A percentile compares a stretch with the other conserved stretches of the same genome.
phyloP scores from a whole-genome alignment of 208 protist genomes.

The Angomonas deanei region DNA sequence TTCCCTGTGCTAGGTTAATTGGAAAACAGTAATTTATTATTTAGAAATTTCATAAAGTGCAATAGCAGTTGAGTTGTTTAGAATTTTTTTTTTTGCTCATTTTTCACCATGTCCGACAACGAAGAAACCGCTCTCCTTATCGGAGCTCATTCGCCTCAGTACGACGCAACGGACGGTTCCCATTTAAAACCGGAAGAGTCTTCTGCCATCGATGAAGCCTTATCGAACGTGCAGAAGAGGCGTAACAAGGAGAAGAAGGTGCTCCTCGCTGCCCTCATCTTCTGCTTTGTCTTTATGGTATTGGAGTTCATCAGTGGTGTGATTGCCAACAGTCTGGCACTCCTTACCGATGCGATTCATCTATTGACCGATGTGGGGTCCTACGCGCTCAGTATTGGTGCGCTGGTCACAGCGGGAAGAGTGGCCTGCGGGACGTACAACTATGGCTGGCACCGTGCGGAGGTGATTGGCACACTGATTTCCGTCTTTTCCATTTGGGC shows the following conservation, averaged over 20 bases:
- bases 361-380: slow-evolving; percentile 86
- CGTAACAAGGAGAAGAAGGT: slow-evolving; percentile 61
- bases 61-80: neutral
- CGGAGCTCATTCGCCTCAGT: neutral
- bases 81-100: neutral
- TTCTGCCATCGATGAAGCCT: slow-evolving; percentile 23
- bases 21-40: too few species aligned
- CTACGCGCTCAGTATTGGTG: slow-evolving; percentile 78
- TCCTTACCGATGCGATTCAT: slow-evolving; percentile 90
- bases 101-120: slow-evolving; percentile 10
- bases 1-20: too few species aligned
- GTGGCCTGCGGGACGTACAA: slow-evolving; percentile 65
- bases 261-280: slow-evolving; percentile 44
- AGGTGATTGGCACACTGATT: slow-evolving; percentile 88
- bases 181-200: slow-evolving; percentile 29
- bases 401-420: slow-evolving; percentile 58
- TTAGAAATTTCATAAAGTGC: too few species aligned
- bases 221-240: slow-evolving; percentile 29
- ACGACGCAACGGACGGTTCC: slow-evolving; percentile 16
- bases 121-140: slow-evolving; percentile 2
- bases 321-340: slow-evolving; percentile 78
- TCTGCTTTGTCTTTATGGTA: slow-evolving; percentile 87
- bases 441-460: slow-evolving; percentile 88
- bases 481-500: slow-evolving; percentile 90
- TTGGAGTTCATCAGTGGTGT: slow-evolving; percentile 75